These are phyloP conservation scores for Daldinia concentrica DNA, from an alignment of 495 filamentous ascomycete genomes.

Conservation along the genomic window DNA sequence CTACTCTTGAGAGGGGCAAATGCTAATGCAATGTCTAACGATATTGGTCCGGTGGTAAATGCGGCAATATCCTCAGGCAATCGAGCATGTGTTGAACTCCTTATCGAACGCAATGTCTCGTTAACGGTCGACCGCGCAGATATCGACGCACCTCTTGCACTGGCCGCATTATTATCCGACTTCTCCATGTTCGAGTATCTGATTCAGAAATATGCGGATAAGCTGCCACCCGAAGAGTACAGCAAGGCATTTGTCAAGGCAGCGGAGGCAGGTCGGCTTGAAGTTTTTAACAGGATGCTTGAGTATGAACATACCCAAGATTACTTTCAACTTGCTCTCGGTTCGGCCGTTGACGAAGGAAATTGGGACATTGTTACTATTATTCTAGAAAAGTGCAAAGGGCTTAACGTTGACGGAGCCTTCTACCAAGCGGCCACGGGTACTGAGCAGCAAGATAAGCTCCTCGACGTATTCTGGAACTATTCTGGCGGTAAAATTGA, in stretches of 20 bases:
- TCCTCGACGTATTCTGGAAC: conserved; percentile 42
- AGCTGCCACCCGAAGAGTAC: conserved; percentile 42
- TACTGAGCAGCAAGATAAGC: conserved; percentile 41
- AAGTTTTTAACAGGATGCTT: conserved; percentile 45
- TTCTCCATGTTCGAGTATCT: conserved; percentile 49
- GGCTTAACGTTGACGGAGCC: conserved; percentile 37
- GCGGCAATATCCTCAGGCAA: conserved; percentile 50
- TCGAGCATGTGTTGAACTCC: conserved; percentile 45
- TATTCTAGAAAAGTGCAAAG: conserved; percentile 35
- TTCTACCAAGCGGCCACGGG: conserved; percentile 43
- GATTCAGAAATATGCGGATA: conserved; percentile 41
- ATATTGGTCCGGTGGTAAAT: conserved; percentile 48
- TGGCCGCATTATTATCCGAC: conserved; percentile 44
- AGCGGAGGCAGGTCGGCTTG: conserved; percentile 42
- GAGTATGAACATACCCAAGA: conserved; percentile 39
- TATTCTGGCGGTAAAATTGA: conserved; percentile 39
- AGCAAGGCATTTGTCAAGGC: conserved; percentile 45
- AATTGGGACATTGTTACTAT: conserved; percentile 45
- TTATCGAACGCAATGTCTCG: conserved; percentile 45
- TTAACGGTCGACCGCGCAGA: conserved; percentile 42
- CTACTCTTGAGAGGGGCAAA: conserved; percentile 45
- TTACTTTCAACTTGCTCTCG: conserved; percentile 43
- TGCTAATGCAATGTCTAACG: conserved; percentile 43
- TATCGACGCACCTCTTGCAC: conserved; percentile 40
- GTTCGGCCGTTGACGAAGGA: conserved; percentile 39